A percentile compares a stretch with the other conserved stretches of the same genome.
phyloP scores from a whole-genome alignment of 1,284 basidiomycete genomes.

The Leccinum griseonigrum region DNA sequence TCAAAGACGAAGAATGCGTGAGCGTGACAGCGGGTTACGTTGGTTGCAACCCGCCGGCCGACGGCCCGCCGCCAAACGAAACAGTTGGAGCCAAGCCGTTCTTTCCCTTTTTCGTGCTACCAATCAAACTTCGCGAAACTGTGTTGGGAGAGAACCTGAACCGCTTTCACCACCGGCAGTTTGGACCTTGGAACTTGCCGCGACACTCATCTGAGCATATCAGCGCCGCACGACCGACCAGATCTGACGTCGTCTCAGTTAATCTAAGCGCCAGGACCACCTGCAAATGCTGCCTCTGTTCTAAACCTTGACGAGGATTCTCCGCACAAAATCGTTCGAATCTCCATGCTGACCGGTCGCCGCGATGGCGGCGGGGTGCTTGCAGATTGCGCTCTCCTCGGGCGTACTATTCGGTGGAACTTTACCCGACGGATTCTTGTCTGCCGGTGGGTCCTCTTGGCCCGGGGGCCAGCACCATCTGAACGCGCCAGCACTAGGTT shows the following conservation, averaged over 20 bases:
- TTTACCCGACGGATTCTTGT: constrained; percentile 9
- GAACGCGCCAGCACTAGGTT: constrained; percentile 8
- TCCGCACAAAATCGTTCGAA: constrained; percentile 6
- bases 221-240: background rate
- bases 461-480: constrained; percentile 6
- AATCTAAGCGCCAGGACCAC: constrained; percentile 15
- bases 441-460: constrained; percentile 9
- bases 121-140: constrained; percentile 3
- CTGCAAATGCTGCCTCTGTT: background rate
- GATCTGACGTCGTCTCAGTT: constrained; percentile 21
- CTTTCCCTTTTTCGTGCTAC: constrained; percentile 18
- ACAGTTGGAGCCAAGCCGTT: constrained; percentile 6
- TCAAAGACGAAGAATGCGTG: background rate
- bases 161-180: background rate
- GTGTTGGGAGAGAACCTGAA: background rate
- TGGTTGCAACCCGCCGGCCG: constrained; percentile 13
- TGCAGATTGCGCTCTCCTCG: constrained; percentile 21
- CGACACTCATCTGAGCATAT: constrained; percentile 5
- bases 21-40: constrained; percentile 17
- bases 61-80: constrained; percentile 8
- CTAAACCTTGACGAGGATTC: constrained; percentile 3
- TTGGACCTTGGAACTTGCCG: background rate
- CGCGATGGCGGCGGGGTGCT: constrained; percentile 27
- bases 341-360: constrained; percentile 24
- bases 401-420: constrained; percentile 22